Base-by-base conservation (phyloP, 768 basidiomycete genomes). In the Dentipellis sp. region DNA sequence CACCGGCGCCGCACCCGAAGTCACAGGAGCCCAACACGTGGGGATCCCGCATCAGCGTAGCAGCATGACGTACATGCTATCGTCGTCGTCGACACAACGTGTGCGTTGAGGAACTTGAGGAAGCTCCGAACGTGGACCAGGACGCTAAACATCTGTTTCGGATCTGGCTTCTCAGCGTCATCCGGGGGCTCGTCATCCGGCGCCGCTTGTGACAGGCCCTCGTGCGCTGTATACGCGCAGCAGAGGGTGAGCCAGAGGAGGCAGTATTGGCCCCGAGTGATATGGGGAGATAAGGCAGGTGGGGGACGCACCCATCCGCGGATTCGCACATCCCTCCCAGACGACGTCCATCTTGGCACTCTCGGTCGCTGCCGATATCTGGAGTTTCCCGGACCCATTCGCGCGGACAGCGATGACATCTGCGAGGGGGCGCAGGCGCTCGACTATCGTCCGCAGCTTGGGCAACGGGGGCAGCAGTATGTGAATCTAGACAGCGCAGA, bases 51-150 rank as follows among this genome's bases (percentile, higher is more conserved):
- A 45, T 19, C 42, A 5, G 16, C 2, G 17, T 10, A 45, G 19
- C 17, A 8, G 6, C 42, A n/a, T 22, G 16, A 73, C 88, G 47
- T 62, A 91, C 91, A 88, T 35, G 88, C 90, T 58, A 94, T 91
- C 0, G 91, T 91, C 2, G 88, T 86, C 0, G 83, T 86, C 3
- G 88, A 89, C 34, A 94, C 83, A 22, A 84, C 78, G 66, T 93
- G 86, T 55, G 84, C 83, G 61, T 78, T 85, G 59, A 94, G 73
- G 66, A 94, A 93, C 66, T 88, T 90, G 64, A 86, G 73, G 64
- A 94, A 86, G 63, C 86, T 86, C 49, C 79, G 79, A 14, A 84
- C 78, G 10, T 87, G 86, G 6, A 94, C 74, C 12, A 84, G 75
- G 2, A 89, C 87, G 1, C 78, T 75, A 64, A 81, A 83, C 51